Evolutionary conservation across 1,284 basidiomycete species (phyloP), one percentile per base, ranked within the genome.

Genomic region (Taiwanofungus camphoratus): DNA sequence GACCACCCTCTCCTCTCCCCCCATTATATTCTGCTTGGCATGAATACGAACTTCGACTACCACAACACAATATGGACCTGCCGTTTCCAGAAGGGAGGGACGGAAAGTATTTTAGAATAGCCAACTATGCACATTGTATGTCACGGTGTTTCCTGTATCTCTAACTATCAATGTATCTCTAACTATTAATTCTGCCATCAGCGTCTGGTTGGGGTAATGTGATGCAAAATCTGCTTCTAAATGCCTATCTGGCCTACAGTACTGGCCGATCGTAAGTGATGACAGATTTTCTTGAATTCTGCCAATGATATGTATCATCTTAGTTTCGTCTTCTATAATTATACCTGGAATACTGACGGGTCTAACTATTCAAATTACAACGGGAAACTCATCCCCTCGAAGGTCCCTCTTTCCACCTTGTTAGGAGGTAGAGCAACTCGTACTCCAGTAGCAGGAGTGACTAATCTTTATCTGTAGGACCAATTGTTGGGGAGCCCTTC

Each of bases 291-390:
- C 29, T 21, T 32, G 24, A 18, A 3, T 3, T 5, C 22, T 30
- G 2, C 19, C 37, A n/a, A 40, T 26, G 20, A 9, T 12, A 2
- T 24, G 22, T 5, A 11, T 12, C 19, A 31, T 21, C 24, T 26
- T 32, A 54, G 60, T 12, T 81, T 71, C 46, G 79, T 83, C 1
- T 81, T 81, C 42, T 74, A 80, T 39, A 78, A 82, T 52, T 81
- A 80, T 45, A 70, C 70, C 15, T 82, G 79, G 79, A 48, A 55
- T 19, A 39, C 37, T 11, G 38, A 51, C 22, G 30, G 37, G 9
- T 38, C 41, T 4, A 42, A 50, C 24, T 56, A 52, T 34, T 45
- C 52, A 4, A 39, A 42, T 5, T 56, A 44, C 39, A 42, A 76
- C 70, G 6, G 69, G 66, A 46, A 56, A 60, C 2, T 68, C 70